A percentile compares a stretch with the other conserved stretches of the same genome.
Evolutionary conservation across 2,329 filamentous ascomycete species (phyloP).

Genomic region (Ophioceras dolichostomum): DNA sequence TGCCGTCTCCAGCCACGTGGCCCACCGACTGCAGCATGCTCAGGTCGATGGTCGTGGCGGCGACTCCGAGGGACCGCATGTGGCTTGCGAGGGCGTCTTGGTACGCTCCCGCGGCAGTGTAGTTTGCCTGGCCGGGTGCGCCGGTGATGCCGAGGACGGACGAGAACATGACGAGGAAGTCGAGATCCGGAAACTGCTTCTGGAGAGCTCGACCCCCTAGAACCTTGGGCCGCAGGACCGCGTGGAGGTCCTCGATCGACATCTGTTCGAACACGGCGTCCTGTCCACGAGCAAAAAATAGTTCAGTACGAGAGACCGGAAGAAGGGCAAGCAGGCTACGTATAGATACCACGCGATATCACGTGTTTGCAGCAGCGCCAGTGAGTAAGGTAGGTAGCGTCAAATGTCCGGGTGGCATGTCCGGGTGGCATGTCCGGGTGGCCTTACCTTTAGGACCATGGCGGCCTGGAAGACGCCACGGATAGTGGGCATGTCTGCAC

Average conservation of each 20-base stretch:
- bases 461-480: too few species aligned
- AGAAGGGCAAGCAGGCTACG: too few species aligned
- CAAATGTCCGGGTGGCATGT: too few species aligned
- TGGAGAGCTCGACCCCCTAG: not conserved
- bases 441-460: too few species aligned
- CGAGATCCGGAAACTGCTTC: not conserved
- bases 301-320: too few species aligned
- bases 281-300: too few species aligned
- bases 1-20: not conserved
- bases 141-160: not conserved
- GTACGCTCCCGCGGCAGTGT: not conserved
- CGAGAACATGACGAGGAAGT: not conserved
- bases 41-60: not conserved
- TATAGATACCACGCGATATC: too few species aligned
- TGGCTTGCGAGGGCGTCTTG: not conserved
- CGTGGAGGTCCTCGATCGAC: constrained; percentile 1
- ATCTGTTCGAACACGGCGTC: not conserved
- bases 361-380: too few species aligned
- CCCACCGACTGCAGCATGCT: not conserved
- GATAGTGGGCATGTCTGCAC: too few species aligned
- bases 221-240: constrained; percentile 6
- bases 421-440: too few species aligned
- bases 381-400: too few species aligned
- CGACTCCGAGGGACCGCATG: not conserved
- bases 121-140: not conserved